Percentiles rank a stretch among this genome's conserved stretches.
These are phyloP conservation scores for Picochlorum sp. DNA, from an alignment of 139 green algal species.

Conservation along the genomic window DNA sequence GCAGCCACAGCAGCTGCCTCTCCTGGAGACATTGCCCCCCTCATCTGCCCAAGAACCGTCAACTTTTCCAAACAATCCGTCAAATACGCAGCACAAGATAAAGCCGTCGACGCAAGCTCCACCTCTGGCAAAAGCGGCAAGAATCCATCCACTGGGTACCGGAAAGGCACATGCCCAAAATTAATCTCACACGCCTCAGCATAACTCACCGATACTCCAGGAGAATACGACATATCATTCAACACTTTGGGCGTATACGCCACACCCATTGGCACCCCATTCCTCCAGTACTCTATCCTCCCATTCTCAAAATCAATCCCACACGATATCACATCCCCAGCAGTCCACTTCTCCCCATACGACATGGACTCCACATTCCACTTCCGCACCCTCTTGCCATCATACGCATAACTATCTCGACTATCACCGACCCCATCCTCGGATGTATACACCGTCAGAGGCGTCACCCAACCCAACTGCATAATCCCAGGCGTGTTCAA, in stretches of 20 bases:
- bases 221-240: slow-evolving; percentile 17
- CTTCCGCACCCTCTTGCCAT: slow-evolving; percentile 73
- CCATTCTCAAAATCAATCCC: slow-evolving; percentile 74
- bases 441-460: slow-evolving; percentile 71
- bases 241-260: slow-evolving; percentile 57
- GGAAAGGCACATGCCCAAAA: slow-evolving; percentile 40
- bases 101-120: not conserved
- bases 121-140: slow-evolving; percentile 31
- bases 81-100: slow-evolving; percentile 37
- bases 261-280: slow-evolving; percentile 67
- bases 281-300: slow-evolving; percentile 71
- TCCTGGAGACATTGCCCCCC: not conserved
- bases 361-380: slow-evolving; percentile 69
- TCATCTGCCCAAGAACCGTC: slow-evolving; percentile 1
- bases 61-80: slow-evolving; percentile 48
- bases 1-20: slow-evolving; percentile 9
- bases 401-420: slow-evolving; percentile 56
- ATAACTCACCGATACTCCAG: slow-evolving; percentile 57
- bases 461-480: slow-evolving; percentile 84
- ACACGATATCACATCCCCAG: slow-evolving; percentile 82
- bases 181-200: slow-evolving; percentile 33
- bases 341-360: slow-evolving; percentile 60
- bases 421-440: slow-evolving; percentile 91
- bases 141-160: slow-evolving; percentile 63
- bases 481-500: slow-evolving; percentile 69